Base-by-base conservation (phyloP, 2,329 filamentous ascomycete species). In the Emericellopsis cladophorae region DNA sequence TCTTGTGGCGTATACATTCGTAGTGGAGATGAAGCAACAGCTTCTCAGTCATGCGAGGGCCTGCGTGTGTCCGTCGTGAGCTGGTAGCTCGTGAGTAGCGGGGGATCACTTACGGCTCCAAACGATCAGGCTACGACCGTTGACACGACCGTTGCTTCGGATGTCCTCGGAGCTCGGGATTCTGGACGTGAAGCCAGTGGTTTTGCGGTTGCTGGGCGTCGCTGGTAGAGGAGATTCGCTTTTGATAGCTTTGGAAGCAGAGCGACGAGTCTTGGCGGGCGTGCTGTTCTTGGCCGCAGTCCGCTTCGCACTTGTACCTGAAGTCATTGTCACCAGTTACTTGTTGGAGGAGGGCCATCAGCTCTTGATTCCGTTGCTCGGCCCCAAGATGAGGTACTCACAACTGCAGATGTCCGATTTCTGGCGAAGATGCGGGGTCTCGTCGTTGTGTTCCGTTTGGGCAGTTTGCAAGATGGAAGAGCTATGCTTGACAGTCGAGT, bases 11-110 rank as follows among this genome's bases (percentile, higher is more conserved):
- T 11, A 44, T 42, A 31, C 53, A 58, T 46, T 69, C 66, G 29
- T 65, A 69, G 10, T 61, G 51, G 1, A 68, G 45, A 41, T 60
- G 49, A 1, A 69, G 51, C 0, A 69, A 42, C 0, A 68, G 46
- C 48, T 69, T 70, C 31, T 70, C 66, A 1, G 56, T 51, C 63
- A 70, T 70, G 9, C 65, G 60, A 9, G 63, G 59, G 1, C 64
- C 66, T 71, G 37, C 3, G 15, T 36, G n/a, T 31, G 9, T 15
- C 9, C 5, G 18, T 15, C 2, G 32, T 35, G n/a, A 35, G 32
- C 18, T 14, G 16, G 18, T 21, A 21, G 18, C 18, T 21, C n/a
- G n/a, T 21, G 32, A 35, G 32, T 9, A 21, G 18, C n/a, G 32
- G 9, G n/a, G 32, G n/a, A 15, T 35, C n/a, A 54, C 65, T 57